Evolutionary conservation across 2,329 filamentous ascomycete species (phyloP), one percentile per base, ranked within the genome.

Genomic region (Colletotrichum liaoningense): DNA sequence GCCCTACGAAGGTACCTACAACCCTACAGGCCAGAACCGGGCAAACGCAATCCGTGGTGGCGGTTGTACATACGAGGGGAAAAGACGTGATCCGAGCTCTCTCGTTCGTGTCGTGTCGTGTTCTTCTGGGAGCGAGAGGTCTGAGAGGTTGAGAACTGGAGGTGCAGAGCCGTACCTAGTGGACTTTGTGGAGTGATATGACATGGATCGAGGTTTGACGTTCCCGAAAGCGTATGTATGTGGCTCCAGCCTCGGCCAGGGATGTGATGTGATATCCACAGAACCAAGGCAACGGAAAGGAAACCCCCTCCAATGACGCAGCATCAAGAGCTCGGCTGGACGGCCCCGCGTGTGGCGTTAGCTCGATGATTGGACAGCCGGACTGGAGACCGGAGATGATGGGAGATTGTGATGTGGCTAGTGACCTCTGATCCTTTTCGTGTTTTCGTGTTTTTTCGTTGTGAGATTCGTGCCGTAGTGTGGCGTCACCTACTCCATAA

Each of bases 401-500:
- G n/a, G 26, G 26, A 38, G 7, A 42, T 55, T 55, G 22, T 19
- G 54, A 59, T 33, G 58, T 56, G 64, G 69, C 68, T 70, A 22
- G 63, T 70, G 38, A 54, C 7, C 42, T 49, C n/a, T 16, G 16
- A 19, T 12, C 8, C 52, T 30, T 33, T 35, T 35, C 9, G 33
- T 35, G 9, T 12, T 12, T 12, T 35, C n/a, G 63, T 30, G 42
- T 35, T 16, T 38, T 26, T 38, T 46, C 56, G 12, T 30, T 58
- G 69, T 26, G 58, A 63, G 56, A 26, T 4, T 7, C 26, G 38
- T 42, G 38, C 14, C 26, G 28, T 22, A 24, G 30, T 74, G 74
- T 75, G 72, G 72, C 74, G 74, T 73, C 74, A 75, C 63, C 38
- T 74, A 73, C 72, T 58, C 74, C 74, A 74, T 58, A 74, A 2